Percentiles rank a stretch among this genome's conserved stretches.
phyloP scores from a whole-genome alignment of 148 eudicot species.

The Vaccinium myrtillus region DNA sequence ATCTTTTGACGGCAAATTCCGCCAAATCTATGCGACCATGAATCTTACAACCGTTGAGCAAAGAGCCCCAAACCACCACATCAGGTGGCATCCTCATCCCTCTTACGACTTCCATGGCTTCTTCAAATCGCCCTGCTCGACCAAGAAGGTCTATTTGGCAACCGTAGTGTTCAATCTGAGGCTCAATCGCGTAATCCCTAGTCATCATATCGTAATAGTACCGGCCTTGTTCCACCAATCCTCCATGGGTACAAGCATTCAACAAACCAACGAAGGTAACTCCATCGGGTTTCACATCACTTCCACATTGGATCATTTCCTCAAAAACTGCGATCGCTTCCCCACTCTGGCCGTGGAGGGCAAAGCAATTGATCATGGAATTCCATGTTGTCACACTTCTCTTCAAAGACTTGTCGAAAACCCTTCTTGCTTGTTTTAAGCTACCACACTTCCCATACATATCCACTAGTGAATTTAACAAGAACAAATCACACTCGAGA shows the following conservation, averaged over 20 bases:
- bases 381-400: constrained; percentile 64
- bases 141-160: constrained; percentile 75
- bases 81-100: constrained; percentile 68
- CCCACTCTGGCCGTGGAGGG: constrained; percentile 57
- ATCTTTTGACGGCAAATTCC: constrained; percentile 53
- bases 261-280: constrained; percentile 71
- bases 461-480: constrained; percentile 60
- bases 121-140: constrained; percentile 63
- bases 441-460: constrained; percentile 91
- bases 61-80: constrained; percentile 75
- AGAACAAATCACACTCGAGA: constrained; percentile 34
- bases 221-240: constrained; percentile 60
- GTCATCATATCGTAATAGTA: constrained; percentile 50
- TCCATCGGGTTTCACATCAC: constrained; percentile 47
- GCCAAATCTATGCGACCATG: constrained; percentile 64
- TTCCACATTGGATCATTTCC: constrained; percentile 44
- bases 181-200: constrained; percentile 49
- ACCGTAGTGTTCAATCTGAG: constrained; percentile 74
- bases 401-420: constrained; percentile 36
- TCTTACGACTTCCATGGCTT: constrained; percentile 50
- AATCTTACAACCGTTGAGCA: constrained; percentile 72
- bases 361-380: constrained; percentile 72
- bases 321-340: constrained; percentile 54
- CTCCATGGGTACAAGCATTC: constrained; percentile 80
- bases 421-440: constrained; percentile 46